A percentile compares a stretch with the other conserved stretches of the same genome.
phyloP scores from a whole-genome alignment of 176 grass and related monocot species.

The Musa schizocarpa region DNA sequence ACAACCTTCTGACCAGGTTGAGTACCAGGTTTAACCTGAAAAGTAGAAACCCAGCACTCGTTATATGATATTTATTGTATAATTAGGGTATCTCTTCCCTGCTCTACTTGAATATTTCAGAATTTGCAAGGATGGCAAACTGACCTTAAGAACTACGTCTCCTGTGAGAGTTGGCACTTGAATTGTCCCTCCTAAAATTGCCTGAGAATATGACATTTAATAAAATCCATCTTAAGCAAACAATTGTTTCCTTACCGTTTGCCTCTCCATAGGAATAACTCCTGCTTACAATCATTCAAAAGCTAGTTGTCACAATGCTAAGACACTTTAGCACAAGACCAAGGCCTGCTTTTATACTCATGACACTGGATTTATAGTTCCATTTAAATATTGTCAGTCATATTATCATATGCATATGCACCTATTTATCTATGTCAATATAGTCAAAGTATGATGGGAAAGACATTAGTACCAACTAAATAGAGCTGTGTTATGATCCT shows the following conservation, averaged over 20 bases:
- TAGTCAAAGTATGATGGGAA: not conserved
- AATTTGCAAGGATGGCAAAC: not conserved
- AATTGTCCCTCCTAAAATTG: constrained; percentile 69
- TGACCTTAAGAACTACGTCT: constrained; percentile 82
- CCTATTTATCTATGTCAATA: too few species aligned
- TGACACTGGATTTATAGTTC: too few species aligned
- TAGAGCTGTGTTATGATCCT: not conserved
- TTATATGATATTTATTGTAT: not conserved
- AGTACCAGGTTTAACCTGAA: constrained; percentile 72
- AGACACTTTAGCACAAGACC: too few species aligned
- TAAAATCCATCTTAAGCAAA: constrained; percentile 12
- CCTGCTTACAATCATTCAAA: too few species aligned
- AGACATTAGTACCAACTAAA: not conserved
- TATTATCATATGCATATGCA: too few species aligned
- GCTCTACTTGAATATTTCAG: constrained; percentile 1
- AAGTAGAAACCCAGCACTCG: not conserved
- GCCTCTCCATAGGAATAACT: too few species aligned
- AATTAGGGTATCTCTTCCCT: not conserved
- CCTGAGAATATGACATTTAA: constrained; percentile 46
- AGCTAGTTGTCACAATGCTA: too few species aligned
- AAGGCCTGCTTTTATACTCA: too few species aligned
- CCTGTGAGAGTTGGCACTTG: constrained; percentile 77
- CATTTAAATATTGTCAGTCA: too few species aligned
- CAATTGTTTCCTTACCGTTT: not conserved
- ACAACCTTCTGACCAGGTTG: constrained; percentile 88